These are phyloP conservation scores for Neonectria faginata DNA, from an alignment of 2,329 filamentous ascomycete genomes.

Conservation along the genomic window DNA sequence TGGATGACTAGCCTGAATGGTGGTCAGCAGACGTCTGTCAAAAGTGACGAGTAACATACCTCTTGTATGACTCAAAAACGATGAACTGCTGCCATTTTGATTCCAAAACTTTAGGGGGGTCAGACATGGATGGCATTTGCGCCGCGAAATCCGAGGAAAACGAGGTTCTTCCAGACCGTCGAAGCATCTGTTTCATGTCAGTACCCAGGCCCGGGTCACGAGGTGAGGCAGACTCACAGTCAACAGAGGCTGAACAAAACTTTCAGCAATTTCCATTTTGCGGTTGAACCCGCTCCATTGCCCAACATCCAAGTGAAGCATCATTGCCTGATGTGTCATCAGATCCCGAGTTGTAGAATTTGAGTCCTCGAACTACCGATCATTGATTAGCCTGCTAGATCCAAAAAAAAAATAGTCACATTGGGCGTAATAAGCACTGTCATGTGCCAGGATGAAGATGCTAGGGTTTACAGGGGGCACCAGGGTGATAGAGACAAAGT, in stretches of 20 bases:
- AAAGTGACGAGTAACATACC: conserved; percentile 23
- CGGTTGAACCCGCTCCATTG: conserved; percentile 41
- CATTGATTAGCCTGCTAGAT: neutral
- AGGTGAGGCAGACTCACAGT: conserved; percentile 28
- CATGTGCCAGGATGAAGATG: neutral
- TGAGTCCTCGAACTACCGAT: conserved; percentile 31
- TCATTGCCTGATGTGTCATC: conserved; percentile 39
- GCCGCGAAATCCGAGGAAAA: conserved; percentile 36
- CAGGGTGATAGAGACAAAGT: neutral
- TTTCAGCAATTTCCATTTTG: conserved; percentile 39
- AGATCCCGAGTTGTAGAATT: conserved; percentile 30
- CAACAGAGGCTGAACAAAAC: conserved; percentile 34
- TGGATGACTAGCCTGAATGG: conserved; percentile 37
- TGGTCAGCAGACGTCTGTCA: conserved; percentile 24
- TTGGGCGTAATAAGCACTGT: neutral
- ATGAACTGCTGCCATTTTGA: conserved; percentile 40
- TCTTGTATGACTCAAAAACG: conserved; percentile 40
- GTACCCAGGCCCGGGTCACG: conserved; percentile 2
- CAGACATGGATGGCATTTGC: conserved; percentile 29
- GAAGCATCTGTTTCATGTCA: conserved; percentile 35
- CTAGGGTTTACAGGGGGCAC: neutral
- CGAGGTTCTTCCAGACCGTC: conserved; percentile 35
- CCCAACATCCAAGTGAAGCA: conserved; percentile 41
- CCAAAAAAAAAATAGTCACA: neutral
- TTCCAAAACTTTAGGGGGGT: conserved; percentile 35